A percentile compares a stretch with the other conserved stretches of the same genome.
These are phyloP conservation scores for Remersonia thermophila DNA, from an alignment of 2,329 filamentous ascomycete species.

Conservation along the genomic window DNA sequence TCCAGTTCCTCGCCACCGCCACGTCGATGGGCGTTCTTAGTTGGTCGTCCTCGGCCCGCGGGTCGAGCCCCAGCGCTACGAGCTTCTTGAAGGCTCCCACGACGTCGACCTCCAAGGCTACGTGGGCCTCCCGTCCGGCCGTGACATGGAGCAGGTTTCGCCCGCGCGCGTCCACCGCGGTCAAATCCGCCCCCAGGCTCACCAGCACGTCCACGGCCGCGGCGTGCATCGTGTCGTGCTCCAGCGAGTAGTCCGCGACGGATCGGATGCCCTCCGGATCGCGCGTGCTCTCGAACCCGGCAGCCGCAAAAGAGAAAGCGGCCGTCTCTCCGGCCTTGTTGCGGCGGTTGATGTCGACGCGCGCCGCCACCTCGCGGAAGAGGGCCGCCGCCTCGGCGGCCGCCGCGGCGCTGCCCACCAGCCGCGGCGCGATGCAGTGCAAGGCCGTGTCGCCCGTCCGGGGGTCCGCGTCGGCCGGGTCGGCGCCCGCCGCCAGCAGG, in stretches of 20 bases:
- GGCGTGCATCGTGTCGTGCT: not conserved
- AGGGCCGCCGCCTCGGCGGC: not conserved
- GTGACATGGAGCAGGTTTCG: constrained; percentile 1
- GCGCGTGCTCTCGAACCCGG: not conserved
- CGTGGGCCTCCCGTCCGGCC: not conserved
- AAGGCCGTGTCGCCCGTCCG: constrained; percentile 1
- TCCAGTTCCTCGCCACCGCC: not conserved
- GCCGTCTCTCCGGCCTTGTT: constrained; percentile 1
- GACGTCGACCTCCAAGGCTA: not conserved
- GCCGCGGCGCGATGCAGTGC: constrained; percentile 3
- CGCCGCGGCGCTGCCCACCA: not conserved
- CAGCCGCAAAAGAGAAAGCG: not conserved
- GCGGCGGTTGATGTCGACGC: constrained; percentile 3
- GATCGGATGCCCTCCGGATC: not conserved
- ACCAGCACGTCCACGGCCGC: not conserved
- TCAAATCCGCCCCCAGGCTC: not conserved
- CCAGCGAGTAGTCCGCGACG: not conserved
- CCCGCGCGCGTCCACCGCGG: not conserved
- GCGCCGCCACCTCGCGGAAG: constrained; percentile 1
- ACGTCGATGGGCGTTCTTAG: constrained; percentile 2
- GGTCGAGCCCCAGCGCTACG: constrained; percentile 1
- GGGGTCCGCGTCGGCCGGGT: not conserved
- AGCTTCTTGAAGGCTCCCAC: not conserved
- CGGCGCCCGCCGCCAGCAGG: not conserved
- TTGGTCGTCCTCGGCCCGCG: not conserved